phyloP scores from a whole-genome alignment of 805 yeast species.

The Candida krabiensis region DNA sequence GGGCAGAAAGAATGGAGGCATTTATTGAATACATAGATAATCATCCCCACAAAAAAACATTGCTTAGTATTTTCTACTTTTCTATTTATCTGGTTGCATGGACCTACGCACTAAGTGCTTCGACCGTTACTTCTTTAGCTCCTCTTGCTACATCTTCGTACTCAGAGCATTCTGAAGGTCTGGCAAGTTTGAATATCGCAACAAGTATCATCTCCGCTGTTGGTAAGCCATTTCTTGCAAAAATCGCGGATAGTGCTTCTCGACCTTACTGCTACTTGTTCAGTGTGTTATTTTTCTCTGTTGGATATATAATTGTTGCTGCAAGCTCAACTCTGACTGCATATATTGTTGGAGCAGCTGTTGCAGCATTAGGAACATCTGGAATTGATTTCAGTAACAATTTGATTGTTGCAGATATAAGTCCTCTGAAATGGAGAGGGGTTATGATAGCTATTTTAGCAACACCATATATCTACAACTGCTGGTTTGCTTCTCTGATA shows the following conservation, averaged over 20 bases:
- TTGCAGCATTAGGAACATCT: slow-evolving; percentile 23
- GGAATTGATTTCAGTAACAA: slow-evolving; percentile 24
- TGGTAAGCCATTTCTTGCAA: slow-evolving; percentile 27
- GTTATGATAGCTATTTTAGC: slow-evolving; percentile 24
- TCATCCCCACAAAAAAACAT: neutral
- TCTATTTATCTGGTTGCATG: slow-evolving; percentile 82
- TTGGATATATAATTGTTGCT: slow-evolving; percentile 29
- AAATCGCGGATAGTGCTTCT: slow-evolving; percentile 28
- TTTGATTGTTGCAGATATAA: slow-evolving; percentile 28
- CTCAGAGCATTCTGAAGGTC: slow-evolving; percentile 20
- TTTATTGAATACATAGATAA: too few species aligned
- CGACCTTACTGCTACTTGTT: slow-evolving; percentile 24
- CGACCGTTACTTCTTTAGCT: slow-evolving; percentile 33
- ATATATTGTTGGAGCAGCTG: slow-evolving; percentile 26
- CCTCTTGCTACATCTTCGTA: slow-evolving; percentile 34
- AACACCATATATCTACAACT: slow-evolving; percentile 41
- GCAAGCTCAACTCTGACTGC: slow-evolving; percentile 24
- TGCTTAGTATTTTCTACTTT: slow-evolving; percentile 34
- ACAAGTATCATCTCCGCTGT: slow-evolving; percentile 26
- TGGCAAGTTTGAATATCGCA: slow-evolving; percentile 26
- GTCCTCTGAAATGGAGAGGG: slow-evolving; percentile 31
- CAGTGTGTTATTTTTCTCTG: slow-evolving; percentile 19
- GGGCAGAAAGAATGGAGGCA: neutral
- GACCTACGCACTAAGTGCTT: slow-evolving; percentile 30
- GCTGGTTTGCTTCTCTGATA: slow-evolving; percentile 44